Evolutionary conservation across 805 yeast species (phyloP), one percentile per base, ranked within the genome.

Genomic region (Nakazawaea wickerhamii): DNA sequence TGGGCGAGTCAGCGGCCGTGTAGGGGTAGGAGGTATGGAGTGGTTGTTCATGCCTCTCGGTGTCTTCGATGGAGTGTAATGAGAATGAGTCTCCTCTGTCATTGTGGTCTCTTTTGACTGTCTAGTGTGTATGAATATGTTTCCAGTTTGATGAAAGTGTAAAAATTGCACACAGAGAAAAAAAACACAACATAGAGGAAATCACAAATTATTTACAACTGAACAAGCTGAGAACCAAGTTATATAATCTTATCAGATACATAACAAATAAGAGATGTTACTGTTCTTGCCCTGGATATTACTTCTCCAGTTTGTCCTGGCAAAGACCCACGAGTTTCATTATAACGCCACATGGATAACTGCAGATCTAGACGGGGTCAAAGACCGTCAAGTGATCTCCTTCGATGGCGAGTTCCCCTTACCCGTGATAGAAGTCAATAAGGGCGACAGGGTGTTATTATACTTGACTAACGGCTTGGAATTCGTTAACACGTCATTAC

Each of bases 331-430:
- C 48, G 66, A 70, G 1, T 74, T 76, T 66, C 68, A 72, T 59
- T 83, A 58, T 58, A 68, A 75, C 6, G 76, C 82, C 2, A 66
- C 70, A 4, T 82, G 84, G 76, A 75, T 76, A 17, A 58, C 59
- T 30, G 84, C 80, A 5, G 80, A 77, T 52, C 88, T 88, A 4
- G 90, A 83, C 61, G 87, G 87, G 4, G 57, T 64, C 19, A 58
- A 61, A 26, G 74, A 67, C 38, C 73, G 82, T 50, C 64, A 62
- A 25, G 77, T 82, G 53, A 74, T 84, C 45, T 84, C 87, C 1
- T 79, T 82, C 56, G 82, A 84, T 55, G 77, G 75, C 22, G 55
- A 76, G 20, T 82, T 88, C 88, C 93, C 93, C 2, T 65, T 80
- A 43, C 91, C 91, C 1, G 74, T 69, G 14, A 76, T 84, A 33